A percentile compares a stretch with the other conserved stretches of the same genome.
Evolutionary conservation across 2,329 filamentous ascomycete genomes (phyloP).

Genomic region (Epicoccum nigrum): DNA sequence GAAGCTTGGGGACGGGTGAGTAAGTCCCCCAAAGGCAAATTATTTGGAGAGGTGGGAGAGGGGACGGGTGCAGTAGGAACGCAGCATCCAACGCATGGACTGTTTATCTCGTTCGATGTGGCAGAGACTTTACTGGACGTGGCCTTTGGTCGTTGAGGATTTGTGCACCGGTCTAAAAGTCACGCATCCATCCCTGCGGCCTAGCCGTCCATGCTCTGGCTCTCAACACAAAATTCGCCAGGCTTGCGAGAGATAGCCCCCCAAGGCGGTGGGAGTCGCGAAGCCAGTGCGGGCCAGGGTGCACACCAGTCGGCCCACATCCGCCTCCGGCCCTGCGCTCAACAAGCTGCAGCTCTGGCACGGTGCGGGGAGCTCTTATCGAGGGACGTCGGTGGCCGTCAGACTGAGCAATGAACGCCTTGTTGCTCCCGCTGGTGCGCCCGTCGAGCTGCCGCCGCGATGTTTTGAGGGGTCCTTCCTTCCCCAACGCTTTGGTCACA

Average conservation of each 20-base stretch:
- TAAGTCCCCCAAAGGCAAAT: slow-evolving; percentile 15
- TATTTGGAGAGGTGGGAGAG: slow-evolving; percentile 20
- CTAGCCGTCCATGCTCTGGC: slow-evolving; percentile 33
- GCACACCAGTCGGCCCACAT: slow-evolving; percentile 11
- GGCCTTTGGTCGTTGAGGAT: slow-evolving; percentile 40
- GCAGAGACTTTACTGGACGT: slow-evolving; percentile 23
- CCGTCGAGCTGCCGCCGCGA: slow-evolving; percentile 3
- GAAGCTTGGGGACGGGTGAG: slow-evolving; percentile 24
- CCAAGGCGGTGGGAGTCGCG: slow-evolving; percentile 27
- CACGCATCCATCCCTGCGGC: slow-evolving; percentile 39
- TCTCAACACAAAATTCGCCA: slow-evolving; percentile 40
- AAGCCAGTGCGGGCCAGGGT: slow-evolving; percentile 19
- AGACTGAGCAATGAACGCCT: slow-evolving; percentile 1
- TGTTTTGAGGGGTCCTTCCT: slow-evolving; percentile 10
- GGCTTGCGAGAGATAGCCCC: slow-evolving; percentile 28
- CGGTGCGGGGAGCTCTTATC: slow-evolving; percentile 13
- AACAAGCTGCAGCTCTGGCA: slow-evolving; percentile 14
- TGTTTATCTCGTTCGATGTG: slow-evolving; percentile 38
- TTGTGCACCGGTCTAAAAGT: slow-evolving; percentile 41
- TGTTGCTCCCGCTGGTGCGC: slow-evolving; percentile 2
- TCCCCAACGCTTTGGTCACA: slow-evolving; percentile 19
- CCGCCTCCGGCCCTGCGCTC: slow-evolving; percentile 8
- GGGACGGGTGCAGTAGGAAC: slow-evolving; percentile 28
- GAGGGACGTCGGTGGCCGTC: slow-evolving; percentile 2
- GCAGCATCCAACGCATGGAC: slow-evolving; percentile 40